Evolutionary conservation across 148 eudicot species (phyloP).

Genomic region (Vaccinium macrocarpon): DNA sequence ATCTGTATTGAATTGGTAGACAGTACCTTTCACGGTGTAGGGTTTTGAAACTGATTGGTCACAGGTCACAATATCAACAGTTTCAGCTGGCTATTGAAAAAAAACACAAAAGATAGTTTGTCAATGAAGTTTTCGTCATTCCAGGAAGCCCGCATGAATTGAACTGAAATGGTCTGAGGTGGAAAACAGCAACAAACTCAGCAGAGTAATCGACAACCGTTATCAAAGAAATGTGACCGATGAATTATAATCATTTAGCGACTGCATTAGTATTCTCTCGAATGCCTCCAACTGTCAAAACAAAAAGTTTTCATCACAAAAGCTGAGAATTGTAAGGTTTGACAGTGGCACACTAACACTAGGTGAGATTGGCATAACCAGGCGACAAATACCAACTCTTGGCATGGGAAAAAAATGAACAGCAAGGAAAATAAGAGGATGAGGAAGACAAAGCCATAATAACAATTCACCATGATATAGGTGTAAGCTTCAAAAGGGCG

Average conservation of each 20-base stretch:
- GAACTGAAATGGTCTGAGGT: not conserved
- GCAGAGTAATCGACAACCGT: not conserved
- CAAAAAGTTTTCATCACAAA: constrained; percentile 1
- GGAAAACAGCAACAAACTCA: constrained; percentile 8
- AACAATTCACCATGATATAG: not conserved
- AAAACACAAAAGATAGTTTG: constrained; percentile 12
- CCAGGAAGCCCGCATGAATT: not conserved
- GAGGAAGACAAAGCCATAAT: not conserved
- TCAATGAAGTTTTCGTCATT: not conserved
- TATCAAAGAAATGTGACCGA: constrained; percentile 43
- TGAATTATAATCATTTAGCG: constrained; percentile 65
- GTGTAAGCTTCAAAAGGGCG: not conserved
- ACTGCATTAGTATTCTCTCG: constrained; percentile 88
- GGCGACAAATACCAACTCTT: not conserved
- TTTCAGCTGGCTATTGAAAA: constrained; percentile 49
- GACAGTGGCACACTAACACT: not conserved
- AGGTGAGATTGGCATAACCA: constrained; percentile 9
- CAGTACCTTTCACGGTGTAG: constrained; percentile 47
- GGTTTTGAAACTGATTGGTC: constrained; percentile 72
- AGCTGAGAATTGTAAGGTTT: not conserved
- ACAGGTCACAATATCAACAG: constrained; percentile 83
- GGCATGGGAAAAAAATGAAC: not conserved
- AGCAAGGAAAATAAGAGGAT: not conserved
- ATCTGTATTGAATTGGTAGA: not conserved
- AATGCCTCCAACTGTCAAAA: constrained; percentile 84